These are phyloP conservation scores for Phaeophleospora eucalypticola DNA, from an alignment of 2,329 filamentous ascomycete species.

Conservation along the genomic window DNA sequence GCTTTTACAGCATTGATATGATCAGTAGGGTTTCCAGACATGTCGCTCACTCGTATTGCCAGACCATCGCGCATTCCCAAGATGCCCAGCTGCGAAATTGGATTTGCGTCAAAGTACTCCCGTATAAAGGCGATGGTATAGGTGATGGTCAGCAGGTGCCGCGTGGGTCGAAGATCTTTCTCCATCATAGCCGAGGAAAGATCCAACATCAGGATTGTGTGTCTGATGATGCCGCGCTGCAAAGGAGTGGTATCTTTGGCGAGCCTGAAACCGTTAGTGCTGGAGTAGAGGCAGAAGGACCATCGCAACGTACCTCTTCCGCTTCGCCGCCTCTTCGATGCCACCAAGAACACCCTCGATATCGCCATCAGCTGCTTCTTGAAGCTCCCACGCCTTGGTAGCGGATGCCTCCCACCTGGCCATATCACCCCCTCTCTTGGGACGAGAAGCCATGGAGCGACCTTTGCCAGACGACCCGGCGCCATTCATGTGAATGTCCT, in stretches of 20 bases:
- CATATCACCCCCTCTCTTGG: constrained; percentile 24
- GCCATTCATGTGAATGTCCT: constrained; percentile 19
- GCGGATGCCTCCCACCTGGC: constrained; percentile 34
- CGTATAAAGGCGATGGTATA: constrained; percentile 84
- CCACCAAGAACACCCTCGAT: constrained; percentile 34
- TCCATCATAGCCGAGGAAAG: constrained; percentile 91
- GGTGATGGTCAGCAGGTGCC: constrained; percentile 75
- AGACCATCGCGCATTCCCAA: constrained; percentile 91
- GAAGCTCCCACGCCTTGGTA: constrained; percentile 30
- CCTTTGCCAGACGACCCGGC: constrained; percentile 12
- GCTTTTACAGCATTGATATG: constrained; percentile 75
- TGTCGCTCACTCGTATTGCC: constrained; percentile 77
- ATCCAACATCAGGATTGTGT: constrained; percentile 85
- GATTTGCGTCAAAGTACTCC: constrained; percentile 98
- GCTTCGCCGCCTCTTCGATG: constrained; percentile 35
- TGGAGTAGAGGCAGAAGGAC: neutral
- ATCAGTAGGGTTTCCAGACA: constrained; percentile 85
- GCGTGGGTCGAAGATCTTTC: constrained; percentile 86
- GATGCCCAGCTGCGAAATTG: constrained; percentile 90
- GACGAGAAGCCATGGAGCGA: constrained; percentile 22
- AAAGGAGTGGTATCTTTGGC: constrained; percentile 91
- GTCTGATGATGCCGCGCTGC: constrained; percentile 95
- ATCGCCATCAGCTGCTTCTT: constrained; percentile 33
- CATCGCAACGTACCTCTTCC: constrained; percentile 31
- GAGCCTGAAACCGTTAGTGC: constrained; percentile 51